Percentiles rank a stretch among this genome's conserved stretches.
phyloP scores from a whole-genome alignment of 257 asterid species.

The Plectranthus barbatus region DNA sequence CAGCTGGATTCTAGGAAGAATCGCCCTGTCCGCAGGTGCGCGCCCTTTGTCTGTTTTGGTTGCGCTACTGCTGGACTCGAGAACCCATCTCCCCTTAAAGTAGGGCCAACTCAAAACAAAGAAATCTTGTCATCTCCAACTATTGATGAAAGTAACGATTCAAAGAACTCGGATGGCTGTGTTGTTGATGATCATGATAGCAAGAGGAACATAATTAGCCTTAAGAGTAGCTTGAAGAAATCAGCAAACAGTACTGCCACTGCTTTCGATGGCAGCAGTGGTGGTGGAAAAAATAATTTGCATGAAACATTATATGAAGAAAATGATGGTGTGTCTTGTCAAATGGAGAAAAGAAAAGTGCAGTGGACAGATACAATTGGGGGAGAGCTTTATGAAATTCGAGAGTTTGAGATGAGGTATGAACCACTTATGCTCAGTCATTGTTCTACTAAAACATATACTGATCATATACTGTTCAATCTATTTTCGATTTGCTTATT shows the following conservation, averaged over 20 bases:
- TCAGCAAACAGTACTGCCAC: conserved; percentile 18
- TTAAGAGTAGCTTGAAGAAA: conserved; percentile 79
- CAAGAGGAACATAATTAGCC: conserved; percentile 26
- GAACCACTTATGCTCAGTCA: neutral
- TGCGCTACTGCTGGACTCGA: conserved; percentile 65
- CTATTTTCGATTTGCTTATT: conserved; percentile 1
- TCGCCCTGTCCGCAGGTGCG: conserved; percentile 64
- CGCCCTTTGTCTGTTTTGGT: conserved; percentile 83
- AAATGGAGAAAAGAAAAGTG: conserved; percentile 56
- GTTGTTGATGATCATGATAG: conserved; percentile 24
- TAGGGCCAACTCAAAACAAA: conserved; percentile 54
- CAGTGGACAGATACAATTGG: conserved; percentile 84
- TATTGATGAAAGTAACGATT: conserved; percentile 33
- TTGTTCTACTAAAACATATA: neutral
- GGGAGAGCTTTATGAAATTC: conserved; percentile 77
- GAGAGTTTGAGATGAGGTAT: conserved; percentile 92
- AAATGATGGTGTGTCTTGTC: conserved; percentile 27
- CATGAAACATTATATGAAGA: conserved; percentile 23
- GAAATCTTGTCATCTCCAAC: conserved; percentile 37
- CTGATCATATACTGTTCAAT: neutral
- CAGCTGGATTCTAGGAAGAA: conserved; percentile 93
- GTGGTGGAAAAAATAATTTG: conserved; percentile 16
- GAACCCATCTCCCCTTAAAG: conserved; percentile 63
- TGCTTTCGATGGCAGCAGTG: conserved; percentile 12
- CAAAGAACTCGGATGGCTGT: conserved; percentile 20